Evolutionary conservation across 2,329 filamentous ascomycete species (phyloP).

Genomic region (Botrytis porri): DNA sequence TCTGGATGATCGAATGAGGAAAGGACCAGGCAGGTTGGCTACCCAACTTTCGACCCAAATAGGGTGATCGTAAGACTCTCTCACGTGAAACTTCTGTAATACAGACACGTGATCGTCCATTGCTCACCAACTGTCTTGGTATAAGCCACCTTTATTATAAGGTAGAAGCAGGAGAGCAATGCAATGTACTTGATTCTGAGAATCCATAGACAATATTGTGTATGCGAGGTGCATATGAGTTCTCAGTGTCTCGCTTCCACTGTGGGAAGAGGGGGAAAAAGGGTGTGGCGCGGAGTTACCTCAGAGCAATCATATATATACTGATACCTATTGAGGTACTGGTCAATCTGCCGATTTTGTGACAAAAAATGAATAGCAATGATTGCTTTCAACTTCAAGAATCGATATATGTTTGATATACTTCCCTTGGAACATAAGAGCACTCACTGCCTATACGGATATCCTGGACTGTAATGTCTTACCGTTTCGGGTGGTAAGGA

Average conservation of each 20-base stretch:
- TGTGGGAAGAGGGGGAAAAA: background rate
- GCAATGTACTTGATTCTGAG: background rate
- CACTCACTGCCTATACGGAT: background rate
- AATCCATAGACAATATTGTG: background rate
- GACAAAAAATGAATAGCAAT: background rate
- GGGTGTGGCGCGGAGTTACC: background rate
- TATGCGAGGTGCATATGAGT: background rate
- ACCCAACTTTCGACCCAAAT: background rate
- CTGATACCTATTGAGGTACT: background rate
- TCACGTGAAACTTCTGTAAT: background rate
- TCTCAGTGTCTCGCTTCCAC: background rate
- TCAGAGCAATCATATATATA: background rate
- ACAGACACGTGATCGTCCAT: background rate
- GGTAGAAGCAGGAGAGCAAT: background rate
- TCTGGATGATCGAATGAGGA: background rate
- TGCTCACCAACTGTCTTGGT: background rate
- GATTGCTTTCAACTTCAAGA: background rate
- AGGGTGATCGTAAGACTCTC: background rate
- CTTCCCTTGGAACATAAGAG: background rate
- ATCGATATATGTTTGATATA: background rate
- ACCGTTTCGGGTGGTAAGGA: background rate
- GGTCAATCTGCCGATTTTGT: background rate
- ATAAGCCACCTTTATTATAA: background rate
- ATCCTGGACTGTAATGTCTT: background rate
- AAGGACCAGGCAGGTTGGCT: background rate